Conservation (phyloP, 140 eudicot species). For the Anethum foeniculum region DNA sequence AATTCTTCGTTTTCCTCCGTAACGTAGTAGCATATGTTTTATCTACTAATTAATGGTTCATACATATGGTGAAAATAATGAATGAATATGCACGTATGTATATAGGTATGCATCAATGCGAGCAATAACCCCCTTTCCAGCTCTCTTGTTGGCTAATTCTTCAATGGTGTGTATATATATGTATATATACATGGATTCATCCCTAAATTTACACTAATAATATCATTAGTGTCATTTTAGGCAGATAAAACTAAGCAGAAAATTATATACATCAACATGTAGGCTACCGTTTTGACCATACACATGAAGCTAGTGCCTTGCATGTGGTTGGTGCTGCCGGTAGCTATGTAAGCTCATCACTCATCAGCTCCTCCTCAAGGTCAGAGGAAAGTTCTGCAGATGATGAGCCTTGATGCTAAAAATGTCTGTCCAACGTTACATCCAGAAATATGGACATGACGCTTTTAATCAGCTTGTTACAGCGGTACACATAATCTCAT, state of each 20-base stretch:
- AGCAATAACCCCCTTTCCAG: conserved; percentile 74
- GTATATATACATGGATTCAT: neutral
- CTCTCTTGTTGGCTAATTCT: conserved; percentile 84
- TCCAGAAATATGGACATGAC: conserved; percentile 70
- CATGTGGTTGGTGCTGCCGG: conserved; percentile 91
- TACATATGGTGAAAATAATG: conserved; percentile 1
- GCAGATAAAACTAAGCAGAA: conserved; percentile 29
- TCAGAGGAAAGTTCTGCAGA: conserved; percentile 79
- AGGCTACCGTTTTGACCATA: conserved; percentile 95
- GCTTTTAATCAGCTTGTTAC: conserved; percentile 87
- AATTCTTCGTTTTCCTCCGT: conserved; percentile 7
- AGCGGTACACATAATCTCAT: conserved; percentile 41
- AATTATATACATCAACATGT: neutral
- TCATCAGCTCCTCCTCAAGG: conserved; percentile 43
- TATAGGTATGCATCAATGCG: conserved; percentile 74
- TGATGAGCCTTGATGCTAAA: conserved; percentile 90
- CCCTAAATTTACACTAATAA: neutral
- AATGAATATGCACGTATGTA: neutral
- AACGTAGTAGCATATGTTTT: too few species aligned
- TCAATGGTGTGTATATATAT: conserved; percentile 57
- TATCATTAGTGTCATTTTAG: too few species aligned
- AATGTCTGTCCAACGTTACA: conserved; percentile 64
- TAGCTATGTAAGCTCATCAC: conserved; percentile 39
- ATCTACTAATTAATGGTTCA: too few species aligned
- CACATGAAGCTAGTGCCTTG: conserved; percentile 74